phyloP scores from a whole-genome alignment of 192 early-diverging fungal species.

The Helicostylum pulchrum region DNA sequence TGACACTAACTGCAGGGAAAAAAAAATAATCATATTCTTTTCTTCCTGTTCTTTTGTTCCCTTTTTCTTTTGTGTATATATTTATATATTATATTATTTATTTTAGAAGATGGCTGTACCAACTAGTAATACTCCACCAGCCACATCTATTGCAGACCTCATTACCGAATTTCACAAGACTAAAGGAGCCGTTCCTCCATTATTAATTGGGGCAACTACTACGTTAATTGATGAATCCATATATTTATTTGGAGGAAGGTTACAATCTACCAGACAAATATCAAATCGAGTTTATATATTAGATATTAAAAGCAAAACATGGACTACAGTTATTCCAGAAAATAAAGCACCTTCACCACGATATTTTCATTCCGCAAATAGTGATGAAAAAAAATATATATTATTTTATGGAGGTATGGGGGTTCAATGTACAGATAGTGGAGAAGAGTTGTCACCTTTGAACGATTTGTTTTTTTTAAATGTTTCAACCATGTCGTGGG shows the following conservation, averaged over 20 bases:
- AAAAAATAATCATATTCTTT: background rate
- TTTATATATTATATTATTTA: background rate
- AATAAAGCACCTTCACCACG: slow-evolving; percentile 50
- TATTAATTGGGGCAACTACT: slow-evolving; percentile 70
- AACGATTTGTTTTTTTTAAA: slow-evolving; percentile 68
- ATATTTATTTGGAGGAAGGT: slow-evolving; percentile 74
- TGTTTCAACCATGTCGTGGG: slow-evolving; percentile 58
- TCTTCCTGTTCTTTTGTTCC: background rate
- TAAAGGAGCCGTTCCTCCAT: slow-evolving; percentile 71
- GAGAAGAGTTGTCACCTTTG: slow-evolving; percentile 58
- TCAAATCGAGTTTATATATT: slow-evolving; percentile 68
- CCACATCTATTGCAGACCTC: slow-evolving; percentile 23
- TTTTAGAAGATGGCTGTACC: background rate
- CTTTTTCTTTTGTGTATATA: background rate
- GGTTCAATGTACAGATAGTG: slow-evolving; percentile 45
- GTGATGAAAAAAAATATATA: slow-evolving; percentile 56
- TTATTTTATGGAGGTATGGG: slow-evolving; percentile 79
- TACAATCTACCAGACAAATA: slow-evolving; percentile 62
- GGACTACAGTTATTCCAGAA: slow-evolving; percentile 38
- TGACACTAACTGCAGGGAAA: background rate
- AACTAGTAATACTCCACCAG: background rate
- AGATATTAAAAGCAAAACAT: slow-evolving; percentile 56
- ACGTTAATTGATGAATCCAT: slow-evolving; percentile 59
- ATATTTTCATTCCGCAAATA: slow-evolving; percentile 75
- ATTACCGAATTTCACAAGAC: slow-evolving; percentile 39